Percentiles rank a stretch among this genome's conserved stretches.
Conservation (phyloP, 352 stramenopile species). For the Phytophthora fragariae region DNA sequence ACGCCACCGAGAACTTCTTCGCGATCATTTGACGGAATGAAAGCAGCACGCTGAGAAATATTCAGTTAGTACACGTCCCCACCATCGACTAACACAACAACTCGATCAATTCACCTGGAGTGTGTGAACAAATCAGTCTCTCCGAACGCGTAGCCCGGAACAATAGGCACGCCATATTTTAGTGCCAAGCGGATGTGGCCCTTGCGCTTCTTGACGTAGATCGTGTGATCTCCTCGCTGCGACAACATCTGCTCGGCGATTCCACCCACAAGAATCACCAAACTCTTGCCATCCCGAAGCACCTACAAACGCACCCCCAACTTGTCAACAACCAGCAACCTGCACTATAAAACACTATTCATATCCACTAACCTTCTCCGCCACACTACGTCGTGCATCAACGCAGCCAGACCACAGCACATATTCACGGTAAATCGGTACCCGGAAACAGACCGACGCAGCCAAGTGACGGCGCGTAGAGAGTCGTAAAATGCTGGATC, state of each 20-base stretch:
- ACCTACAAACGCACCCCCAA: constrained; percentile 32
- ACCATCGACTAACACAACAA: not conserved
- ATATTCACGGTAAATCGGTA: constrained; percentile 83
- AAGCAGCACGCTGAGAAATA: constrained; percentile 54
- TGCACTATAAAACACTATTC: not conserved
- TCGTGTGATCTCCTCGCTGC: constrained; percentile 68
- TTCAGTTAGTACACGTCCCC: not conserved
- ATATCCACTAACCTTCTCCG: constrained; percentile 50
- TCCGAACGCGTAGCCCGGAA: constrained; percentile 83
- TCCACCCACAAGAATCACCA: constrained; percentile 83
- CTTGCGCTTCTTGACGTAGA: constrained; percentile 86
- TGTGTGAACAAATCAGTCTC: constrained; percentile 88
- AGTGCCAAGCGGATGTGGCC: constrained; percentile 83
- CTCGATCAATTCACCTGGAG: constrained; percentile 52
- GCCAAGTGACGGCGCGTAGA: constrained; percentile 70
- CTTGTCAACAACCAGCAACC: constrained; percentile 2
- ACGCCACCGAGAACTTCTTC: constrained; percentile 69
- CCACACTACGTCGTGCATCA: constrained; percentile 69
- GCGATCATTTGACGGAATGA: constrained; percentile 76
- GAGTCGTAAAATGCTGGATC: constrained; percentile 74
- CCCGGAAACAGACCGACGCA: constrained; percentile 78
- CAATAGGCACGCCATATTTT: constrained; percentile 77
- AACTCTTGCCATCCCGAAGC: constrained; percentile 72
- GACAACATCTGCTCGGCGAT: constrained; percentile 89
- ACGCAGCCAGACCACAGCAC: constrained; percentile 81